phyloP scores from a whole-genome alignment of 129 eudicot genomes.

The Flaveria bidentis region DNA sequence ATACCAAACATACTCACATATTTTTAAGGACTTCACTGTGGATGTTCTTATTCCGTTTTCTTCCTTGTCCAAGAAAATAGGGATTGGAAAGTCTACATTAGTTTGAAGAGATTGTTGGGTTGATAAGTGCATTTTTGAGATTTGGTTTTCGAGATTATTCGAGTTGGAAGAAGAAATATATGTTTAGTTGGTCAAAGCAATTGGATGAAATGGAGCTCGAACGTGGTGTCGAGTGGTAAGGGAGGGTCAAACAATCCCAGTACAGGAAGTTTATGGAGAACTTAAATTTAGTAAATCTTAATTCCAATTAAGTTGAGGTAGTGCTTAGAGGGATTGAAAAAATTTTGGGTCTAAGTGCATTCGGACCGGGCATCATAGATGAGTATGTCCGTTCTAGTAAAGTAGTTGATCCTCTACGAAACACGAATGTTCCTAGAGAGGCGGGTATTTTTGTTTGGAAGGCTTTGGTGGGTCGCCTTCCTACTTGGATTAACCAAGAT shows the following conservation, averaged over 20 bases:
- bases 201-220: not conserved
- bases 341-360: not conserved
- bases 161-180: too few species aligned
- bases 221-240: not conserved
- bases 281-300: not conserved
- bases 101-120: not conserved
- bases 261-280: not conserved
- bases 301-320: not conserved
- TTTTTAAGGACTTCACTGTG: too few species aligned
- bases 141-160: too few species aligned
- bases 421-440: not conserved
- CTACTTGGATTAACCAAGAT: too few species aligned
- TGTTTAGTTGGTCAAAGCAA: too few species aligned
- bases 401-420: not conserved
- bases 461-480: too few species aligned
- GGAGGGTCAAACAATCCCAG: not conserved
- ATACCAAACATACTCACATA: too few species aligned
- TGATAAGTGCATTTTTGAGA: too few species aligned
- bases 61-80: not conserved
- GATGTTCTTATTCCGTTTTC: not conserved
- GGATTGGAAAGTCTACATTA: not conserved
- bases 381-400: not conserved
- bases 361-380: not conserved
- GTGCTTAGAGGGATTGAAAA: too few species aligned
- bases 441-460: not conserved